These are phyloP conservation scores for Apiospora phragmitis DNA, from an alignment of 2,329 filamentous ascomycete genomes.

Conservation along the genomic window DNA sequence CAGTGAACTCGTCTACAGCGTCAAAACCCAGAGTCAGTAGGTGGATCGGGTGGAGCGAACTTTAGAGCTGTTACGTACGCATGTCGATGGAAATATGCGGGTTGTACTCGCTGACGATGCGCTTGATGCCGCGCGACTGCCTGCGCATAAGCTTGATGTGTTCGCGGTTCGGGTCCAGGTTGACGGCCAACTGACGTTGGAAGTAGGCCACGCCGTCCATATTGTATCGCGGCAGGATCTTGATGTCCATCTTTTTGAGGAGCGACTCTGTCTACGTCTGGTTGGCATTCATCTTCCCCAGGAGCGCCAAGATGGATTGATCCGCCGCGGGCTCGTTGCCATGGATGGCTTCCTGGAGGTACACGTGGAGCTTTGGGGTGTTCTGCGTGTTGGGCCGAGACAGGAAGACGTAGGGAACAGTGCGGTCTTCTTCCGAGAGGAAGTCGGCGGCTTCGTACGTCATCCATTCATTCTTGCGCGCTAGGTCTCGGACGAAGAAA, in stretches of 20 bases:
- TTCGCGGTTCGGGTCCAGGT: slow-evolving; percentile 29
- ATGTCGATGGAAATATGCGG: slow-evolving; percentile 34
- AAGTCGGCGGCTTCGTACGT: slow-evolving; percentile 28
- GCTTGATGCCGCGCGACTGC: slow-evolving; percentile 32
- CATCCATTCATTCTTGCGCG: slow-evolving; percentile 29
- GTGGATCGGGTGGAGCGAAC: too few species aligned
- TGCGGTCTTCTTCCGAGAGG: slow-evolving; percentile 31
- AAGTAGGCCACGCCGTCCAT: slow-evolving; percentile 30
- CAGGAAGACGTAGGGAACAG: slow-evolving; percentile 26
- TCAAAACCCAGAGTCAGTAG: background rate
- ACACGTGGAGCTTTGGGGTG: slow-evolving; percentile 26
- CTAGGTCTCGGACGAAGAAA: slow-evolving; percentile 26
- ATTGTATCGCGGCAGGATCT: slow-evolving; percentile 28
- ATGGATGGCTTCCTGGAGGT: slow-evolving; percentile 29
- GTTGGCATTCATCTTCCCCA: slow-evolving; percentile 28
- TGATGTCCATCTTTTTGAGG: slow-evolving; percentile 24
- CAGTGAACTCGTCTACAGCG: slow-evolving; percentile 32
- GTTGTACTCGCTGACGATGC: slow-evolving; percentile 27
- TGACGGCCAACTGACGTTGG: slow-evolving; percentile 27
- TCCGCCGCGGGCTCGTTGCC: slow-evolving; percentile 30
- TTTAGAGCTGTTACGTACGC: slow-evolving; percentile 12
- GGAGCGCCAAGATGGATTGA: slow-evolving; percentile 26
- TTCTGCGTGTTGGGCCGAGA: slow-evolving; percentile 15
- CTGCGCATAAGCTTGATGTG: slow-evolving; percentile 31
- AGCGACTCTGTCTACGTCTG: slow-evolving; percentile 22